A percentile compares a stretch with the other conserved stretches of the same genome.
Conservation (phyloP, 345 rosid species). For the Rhodomyrtus tomentosa region DNA sequence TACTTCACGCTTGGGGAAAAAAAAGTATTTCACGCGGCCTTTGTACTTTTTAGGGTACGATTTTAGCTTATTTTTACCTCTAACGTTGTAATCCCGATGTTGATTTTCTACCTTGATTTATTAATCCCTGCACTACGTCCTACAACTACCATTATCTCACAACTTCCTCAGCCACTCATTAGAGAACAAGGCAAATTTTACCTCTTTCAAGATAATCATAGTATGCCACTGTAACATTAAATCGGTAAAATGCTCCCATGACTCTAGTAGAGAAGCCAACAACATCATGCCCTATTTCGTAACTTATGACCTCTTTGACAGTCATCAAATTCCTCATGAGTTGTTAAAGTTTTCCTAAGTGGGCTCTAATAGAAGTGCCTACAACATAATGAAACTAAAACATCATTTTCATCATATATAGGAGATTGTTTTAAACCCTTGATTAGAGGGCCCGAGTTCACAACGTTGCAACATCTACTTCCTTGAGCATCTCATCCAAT, state of each 20-base stretch:
- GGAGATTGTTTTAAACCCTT: not conserved
- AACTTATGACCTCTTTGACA: not conserved
- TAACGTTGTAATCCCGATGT: not conserved
- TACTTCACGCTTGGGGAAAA: too few relatives aligned
- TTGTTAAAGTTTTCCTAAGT: not conserved
- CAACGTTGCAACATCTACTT: not conserved
- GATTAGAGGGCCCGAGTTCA: not conserved
- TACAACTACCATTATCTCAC: not conserved
- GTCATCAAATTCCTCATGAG: not conserved
- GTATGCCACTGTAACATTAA: not conserved
- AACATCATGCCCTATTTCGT: not conserved
- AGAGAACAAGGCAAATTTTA: not conserved
- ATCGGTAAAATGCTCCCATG: not conserved
- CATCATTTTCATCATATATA: not conserved
- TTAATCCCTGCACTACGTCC: too few relatives aligned
- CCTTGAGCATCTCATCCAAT: not conserved
- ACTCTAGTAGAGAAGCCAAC: not conserved
- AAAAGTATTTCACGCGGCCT: not conserved
- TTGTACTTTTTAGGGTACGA: not conserved
- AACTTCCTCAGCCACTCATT: not conserved
- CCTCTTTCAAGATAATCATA: not conserved
- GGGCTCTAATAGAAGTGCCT: not conserved
- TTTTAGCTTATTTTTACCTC: too few relatives aligned
- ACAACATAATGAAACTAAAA: not conserved
- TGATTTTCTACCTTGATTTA: not conserved